phyloP scores from a whole-genome alignment of 805 yeast species.

The Candida nemodendra region DNA sequence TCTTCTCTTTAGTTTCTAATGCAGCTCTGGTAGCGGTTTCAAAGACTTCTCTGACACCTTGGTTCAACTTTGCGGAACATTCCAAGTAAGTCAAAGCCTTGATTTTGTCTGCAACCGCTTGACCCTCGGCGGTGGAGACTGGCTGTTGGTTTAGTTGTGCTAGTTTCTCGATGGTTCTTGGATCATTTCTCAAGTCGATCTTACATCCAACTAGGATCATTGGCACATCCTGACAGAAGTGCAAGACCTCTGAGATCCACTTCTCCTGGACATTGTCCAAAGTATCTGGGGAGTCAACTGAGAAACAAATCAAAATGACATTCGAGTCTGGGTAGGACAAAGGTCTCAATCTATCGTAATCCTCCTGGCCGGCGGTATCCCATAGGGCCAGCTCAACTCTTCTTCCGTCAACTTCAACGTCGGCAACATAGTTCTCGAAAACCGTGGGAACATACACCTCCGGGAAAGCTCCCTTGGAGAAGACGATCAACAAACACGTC shows the following conservation, averaged over 20 bases:
- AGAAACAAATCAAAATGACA: conserved; percentile 88
- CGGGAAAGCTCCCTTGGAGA: conserved; percentile 87
- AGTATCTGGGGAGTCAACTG: conserved; percentile 88
- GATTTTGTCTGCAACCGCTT: conserved; percentile 82
- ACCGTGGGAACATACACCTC: conserved; percentile 95
- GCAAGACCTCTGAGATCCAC: conserved; percentile 92
- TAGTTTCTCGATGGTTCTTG: conserved; percentile 70
- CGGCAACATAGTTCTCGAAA: conserved; percentile 96
- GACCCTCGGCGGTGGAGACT: conserved; percentile 79
- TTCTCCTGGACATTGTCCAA: conserved; percentile 92
- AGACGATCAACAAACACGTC: conserved; percentile 84
- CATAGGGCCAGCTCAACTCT: conserved; percentile 91
- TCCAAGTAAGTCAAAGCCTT: conserved; percentile 86
- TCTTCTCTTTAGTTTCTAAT: conserved; percentile 59
- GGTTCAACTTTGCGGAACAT: conserved; percentile 89
- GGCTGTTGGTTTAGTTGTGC: conserved; percentile 77
- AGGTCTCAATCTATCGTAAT: conserved; percentile 91
- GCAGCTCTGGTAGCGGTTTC: conserved; percentile 93
- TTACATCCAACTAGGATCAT: conserved; percentile 91
- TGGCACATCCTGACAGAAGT: conserved; percentile 93
- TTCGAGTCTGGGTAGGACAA: conserved; percentile 89
- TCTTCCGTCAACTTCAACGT: conserved; percentile 88
- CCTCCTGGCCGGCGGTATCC: conserved; percentile 99
- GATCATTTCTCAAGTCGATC: conserved; percentile 83
- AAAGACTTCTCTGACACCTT: conserved; percentile 90